A percentile compares a stretch with the other conserved stretches of the same genome.
These are phyloP conservation scores for Amborella trichopoda DNA, from an alignment of 164 flowering plant genomes.

Conservation along the genomic window DNA sequence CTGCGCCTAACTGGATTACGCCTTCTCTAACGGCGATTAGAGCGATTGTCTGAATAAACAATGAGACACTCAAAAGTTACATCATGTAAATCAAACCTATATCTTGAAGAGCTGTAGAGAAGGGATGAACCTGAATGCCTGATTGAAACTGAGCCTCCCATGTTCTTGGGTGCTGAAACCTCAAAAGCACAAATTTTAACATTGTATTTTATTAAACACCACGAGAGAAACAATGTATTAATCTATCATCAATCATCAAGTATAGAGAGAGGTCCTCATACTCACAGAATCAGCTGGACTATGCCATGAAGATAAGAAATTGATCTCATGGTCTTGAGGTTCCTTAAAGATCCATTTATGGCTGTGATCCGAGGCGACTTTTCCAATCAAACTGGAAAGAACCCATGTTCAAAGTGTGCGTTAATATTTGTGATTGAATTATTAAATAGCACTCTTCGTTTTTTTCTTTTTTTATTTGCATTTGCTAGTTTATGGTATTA, in stretches of 20 bases:
- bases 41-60: conserved; percentile 71
- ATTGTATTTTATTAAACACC: background rate
- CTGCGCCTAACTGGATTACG: conserved; percentile 80
- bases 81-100: no score
- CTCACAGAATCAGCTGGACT: conserved; percentile 80
- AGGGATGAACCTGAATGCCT: conserved; percentile 85
- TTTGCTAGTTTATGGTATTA: no score
- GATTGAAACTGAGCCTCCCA: conserved; percentile 99
- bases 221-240: background rate
- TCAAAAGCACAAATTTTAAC: no score
- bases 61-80: no score
- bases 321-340: conserved; percentile 78
- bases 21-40: conserved; percentile 96
- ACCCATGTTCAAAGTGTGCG: no score
- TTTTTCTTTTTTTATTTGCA: no score
- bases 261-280: background rate
- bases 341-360: conserved; percentile 89
- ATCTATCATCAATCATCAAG: background rate
- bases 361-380: conserved; percentile 91
- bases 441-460: no score
- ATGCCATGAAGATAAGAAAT: conserved; percentile 90
- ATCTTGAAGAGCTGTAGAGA: no score
- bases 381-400: conserved; percentile 69
- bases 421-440: no score
- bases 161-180: conserved; percentile 80